Conservation (phyloP, 1,284 basidiomycete species). For the Tilletiaria anomala region DNA sequence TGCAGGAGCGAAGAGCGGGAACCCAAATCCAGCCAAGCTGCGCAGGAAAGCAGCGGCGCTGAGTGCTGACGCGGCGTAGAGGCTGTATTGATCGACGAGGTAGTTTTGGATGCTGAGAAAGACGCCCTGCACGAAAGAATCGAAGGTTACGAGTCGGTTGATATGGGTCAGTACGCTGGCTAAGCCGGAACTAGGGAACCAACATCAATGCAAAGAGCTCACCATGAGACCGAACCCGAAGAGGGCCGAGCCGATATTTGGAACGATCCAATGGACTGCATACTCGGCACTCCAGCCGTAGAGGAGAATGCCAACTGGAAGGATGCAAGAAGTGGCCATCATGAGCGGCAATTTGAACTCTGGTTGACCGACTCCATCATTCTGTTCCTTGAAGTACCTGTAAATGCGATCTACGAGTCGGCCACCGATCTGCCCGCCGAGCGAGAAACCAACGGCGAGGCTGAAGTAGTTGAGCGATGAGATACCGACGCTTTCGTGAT, state of each 20-base stretch:
- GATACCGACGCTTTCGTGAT: slow-evolving; percentile 44
- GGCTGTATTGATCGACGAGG: slow-evolving; percentile 26
- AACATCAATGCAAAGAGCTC: no score
- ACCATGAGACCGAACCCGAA: slow-evolving; percentile 11
- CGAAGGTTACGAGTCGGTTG: no score
- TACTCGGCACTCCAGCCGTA: slow-evolving; percentile 54
- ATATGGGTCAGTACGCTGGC: no score
- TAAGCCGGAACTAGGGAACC: no score
- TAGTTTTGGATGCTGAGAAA: slow-evolving; percentile 23
- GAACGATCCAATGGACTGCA: slow-evolving; percentile 52
- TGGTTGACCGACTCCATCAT: slow-evolving; percentile 49
- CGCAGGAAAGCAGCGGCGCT: slow-evolving; percentile 29
- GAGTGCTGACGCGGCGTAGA: slow-evolving; percentile 36
- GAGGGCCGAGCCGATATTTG: slow-evolving; percentile 42
- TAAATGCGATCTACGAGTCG: slow-evolving; percentile 49
- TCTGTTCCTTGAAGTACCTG: slow-evolving; percentile 44
- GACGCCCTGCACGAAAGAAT: slow-evolving; percentile 11
- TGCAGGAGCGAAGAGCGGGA: slow-evolving; percentile 27
- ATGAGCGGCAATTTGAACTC: slow-evolving; percentile 51
- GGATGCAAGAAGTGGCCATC: slow-evolving; percentile 48
- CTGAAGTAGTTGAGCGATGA: slow-evolving; percentile 54
- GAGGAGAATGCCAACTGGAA: slow-evolving; percentile 51
- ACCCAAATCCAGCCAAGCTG: slow-evolving; percentile 32
- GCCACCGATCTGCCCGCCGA: slow-evolving; percentile 49
- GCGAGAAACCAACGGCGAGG: slow-evolving; percentile 39